phyloP scores from a whole-genome alignment of 208 protist species.

The Trypanosoma melophagium region DNA sequence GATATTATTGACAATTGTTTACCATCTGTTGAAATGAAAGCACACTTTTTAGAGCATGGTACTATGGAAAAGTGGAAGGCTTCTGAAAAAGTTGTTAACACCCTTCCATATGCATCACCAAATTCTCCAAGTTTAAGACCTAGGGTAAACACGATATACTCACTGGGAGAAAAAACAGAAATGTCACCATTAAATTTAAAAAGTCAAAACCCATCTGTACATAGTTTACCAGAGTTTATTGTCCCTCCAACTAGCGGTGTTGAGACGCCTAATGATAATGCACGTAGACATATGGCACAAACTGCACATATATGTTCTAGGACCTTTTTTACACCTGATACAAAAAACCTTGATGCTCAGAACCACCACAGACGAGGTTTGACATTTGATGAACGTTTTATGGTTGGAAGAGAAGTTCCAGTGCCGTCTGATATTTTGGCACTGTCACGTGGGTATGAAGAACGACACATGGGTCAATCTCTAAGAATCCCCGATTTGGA shows the following conservation, averaged over 20 bases:
- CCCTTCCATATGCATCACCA: background rate
- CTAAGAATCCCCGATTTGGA: background rate
- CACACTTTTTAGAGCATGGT: slow-evolving; percentile 14
- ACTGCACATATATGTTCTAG: slow-evolving; percentile 2
- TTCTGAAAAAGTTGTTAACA: background rate
- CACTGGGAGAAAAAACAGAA: too few relatives aligned
- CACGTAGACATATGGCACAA: background rate
- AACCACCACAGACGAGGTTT: slow-evolving; percentile 27
- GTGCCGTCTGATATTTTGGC: slow-evolving; percentile 32
- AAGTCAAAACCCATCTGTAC: too few relatives aligned
- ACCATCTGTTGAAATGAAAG: background rate
- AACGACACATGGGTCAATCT: slow-evolving; percentile 10
- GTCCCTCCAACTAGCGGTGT: background rate
- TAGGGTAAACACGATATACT: background rate
- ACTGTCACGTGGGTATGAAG: slow-evolving; percentile 45
- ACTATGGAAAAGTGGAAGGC: slow-evolving; percentile 5
- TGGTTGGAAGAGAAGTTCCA: slow-evolving; percentile 32
- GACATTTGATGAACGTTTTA: slow-evolving; percentile 49
- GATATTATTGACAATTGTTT: slow-evolving; percentile 53
- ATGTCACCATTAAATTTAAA: too few relatives aligned
- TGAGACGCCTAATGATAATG: background rate
- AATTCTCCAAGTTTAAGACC: background rate
- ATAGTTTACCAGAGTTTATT: too few relatives aligned
- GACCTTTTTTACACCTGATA: background rate
- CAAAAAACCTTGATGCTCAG: background rate